A percentile compares a stretch with the other conserved stretches of the same genome.
Evolutionary conservation across 148 eudicot species (phyloP).

Genomic region (Chenopodium suecicum): DNA sequence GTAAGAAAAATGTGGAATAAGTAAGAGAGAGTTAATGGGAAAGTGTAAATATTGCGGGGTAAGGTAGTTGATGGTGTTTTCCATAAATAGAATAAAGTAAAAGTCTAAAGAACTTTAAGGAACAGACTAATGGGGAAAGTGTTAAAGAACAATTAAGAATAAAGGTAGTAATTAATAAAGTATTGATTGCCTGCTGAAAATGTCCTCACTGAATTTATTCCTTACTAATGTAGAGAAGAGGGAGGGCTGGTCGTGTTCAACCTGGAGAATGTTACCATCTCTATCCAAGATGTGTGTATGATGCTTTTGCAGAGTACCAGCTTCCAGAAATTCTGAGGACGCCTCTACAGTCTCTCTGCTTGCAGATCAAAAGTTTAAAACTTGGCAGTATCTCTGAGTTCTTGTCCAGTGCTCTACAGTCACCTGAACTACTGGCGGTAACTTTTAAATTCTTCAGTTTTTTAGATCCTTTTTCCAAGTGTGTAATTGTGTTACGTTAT

Average conservation of each 20-base stretch:
- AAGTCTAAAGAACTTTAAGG: too few species aligned
- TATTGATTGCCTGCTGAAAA: constrained; percentile 1
- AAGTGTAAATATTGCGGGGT: too few species aligned
- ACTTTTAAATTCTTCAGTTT: constrained; percentile 3
- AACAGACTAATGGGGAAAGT: too few species aligned
- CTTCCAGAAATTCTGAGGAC: constrained; percentile 95
- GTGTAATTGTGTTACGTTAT: background rate
- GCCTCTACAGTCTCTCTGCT: constrained; percentile 91
- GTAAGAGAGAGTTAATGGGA: too few species aligned
- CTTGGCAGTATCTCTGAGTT: constrained; percentile 94
- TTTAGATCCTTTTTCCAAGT: background rate
- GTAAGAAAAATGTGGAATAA: too few species aligned
- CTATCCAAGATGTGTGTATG: constrained; percentile 91
- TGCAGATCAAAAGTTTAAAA: constrained; percentile 93
- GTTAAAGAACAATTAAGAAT: too few species aligned
- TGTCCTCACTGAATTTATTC: background rate
- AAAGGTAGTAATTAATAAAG: too few species aligned
- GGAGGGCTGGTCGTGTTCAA: constrained; percentile 99
- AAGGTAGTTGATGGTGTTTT: too few species aligned
- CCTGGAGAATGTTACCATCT: constrained; percentile 98
- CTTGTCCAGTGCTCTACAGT: constrained; percentile 84
- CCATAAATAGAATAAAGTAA: too few species aligned
- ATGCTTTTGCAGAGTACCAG: constrained; percentile 90
- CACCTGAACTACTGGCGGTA: constrained; percentile 90
- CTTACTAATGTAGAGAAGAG: constrained; percentile 68